These are phyloP conservation scores for Pestalotiopsis sp. DNA, from an alignment of 2,329 filamentous ascomycete genomes.

Conservation along the genomic window DNA sequence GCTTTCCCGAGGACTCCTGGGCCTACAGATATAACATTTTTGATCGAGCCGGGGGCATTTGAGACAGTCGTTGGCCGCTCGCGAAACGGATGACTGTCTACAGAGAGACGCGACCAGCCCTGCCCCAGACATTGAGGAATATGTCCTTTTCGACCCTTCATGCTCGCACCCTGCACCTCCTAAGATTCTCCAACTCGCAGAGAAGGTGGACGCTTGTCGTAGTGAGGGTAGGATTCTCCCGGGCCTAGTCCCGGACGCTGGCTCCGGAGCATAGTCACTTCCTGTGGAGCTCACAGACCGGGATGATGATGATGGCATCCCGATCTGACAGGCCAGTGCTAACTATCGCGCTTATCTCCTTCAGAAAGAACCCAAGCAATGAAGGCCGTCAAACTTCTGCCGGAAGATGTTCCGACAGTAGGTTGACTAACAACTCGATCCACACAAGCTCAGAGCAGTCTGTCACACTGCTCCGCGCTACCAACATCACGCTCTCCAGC, in stretches of 20 bases:
- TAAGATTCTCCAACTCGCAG: conserved; percentile 23
- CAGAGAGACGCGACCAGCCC: conserved; percentile 56
- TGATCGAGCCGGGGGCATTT: conserved; percentile 39
- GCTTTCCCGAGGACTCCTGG: conserved; percentile 4
- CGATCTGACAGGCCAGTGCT: conserved; percentile 41
- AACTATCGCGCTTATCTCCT: conserved; percentile 59
- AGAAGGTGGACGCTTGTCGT: conserved; percentile 30
- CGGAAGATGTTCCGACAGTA: neutral
- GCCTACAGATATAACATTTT: conserved; percentile 24
- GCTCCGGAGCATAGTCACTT: conserved; percentile 59
- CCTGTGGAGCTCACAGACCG: conserved; percentile 32
- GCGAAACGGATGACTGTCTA: conserved; percentile 30
- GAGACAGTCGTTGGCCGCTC: conserved; percentile 28
- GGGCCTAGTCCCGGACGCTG: conserved; percentile 60
- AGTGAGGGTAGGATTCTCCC: conserved; percentile 42
- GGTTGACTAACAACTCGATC: conserved; percentile 16
- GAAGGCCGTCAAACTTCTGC: conserved; percentile 27
- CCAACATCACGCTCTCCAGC: neutral
- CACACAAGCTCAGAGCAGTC: conserved; percentile 1
- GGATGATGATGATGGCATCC: conserved; percentile 16
- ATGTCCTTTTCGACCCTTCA: conserved; percentile 26
- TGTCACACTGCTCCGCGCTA: neutral
- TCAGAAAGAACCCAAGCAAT: conserved; percentile 51
- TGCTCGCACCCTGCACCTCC: conserved; percentile 30
- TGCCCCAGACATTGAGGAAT: conserved; percentile 33